phyloP scores from a whole-genome alignment of 176 grass and related monocot species.

The Dactylis glomerata region DNA sequence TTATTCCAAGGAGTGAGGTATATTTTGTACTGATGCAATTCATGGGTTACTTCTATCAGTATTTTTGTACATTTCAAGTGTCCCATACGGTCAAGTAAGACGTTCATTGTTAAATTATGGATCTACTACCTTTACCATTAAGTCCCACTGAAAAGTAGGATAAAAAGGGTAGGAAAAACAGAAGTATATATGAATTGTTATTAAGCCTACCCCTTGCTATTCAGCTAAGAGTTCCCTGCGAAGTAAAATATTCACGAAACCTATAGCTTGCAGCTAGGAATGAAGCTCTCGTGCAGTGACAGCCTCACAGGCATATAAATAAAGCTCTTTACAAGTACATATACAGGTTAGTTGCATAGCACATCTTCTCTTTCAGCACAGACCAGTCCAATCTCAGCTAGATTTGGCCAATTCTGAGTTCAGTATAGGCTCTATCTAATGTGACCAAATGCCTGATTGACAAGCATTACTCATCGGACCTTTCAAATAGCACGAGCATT shows the following conservation, averaged over 20 bases:
- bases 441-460: background rate
- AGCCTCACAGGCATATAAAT: background rate
- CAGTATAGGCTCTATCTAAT: background rate
- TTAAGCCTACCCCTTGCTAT: constrained; percentile 2
- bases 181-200: background rate
- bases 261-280: background rate
- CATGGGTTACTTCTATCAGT: constrained; percentile 15
- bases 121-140: background rate
- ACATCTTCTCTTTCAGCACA: background rate
- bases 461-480: background rate
- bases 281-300: background rate
- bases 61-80: background rate
- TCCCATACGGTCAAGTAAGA: background rate
- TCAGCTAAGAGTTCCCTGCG: constrained; percentile 8
- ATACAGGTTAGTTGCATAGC: background rate
- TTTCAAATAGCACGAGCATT: background rate
- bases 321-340: background rate
- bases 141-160: background rate
- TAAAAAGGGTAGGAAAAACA: background rate
- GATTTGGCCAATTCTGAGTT: background rate
- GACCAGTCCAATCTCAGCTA: background rate
- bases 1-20: background rate
- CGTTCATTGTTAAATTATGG: background rate
- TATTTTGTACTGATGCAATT: background rate
- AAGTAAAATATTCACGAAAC: background rate